Evolutionary conservation across 1,284 basidiomycete species (phyloP).

Genomic region (Melampsora americana): DNA sequence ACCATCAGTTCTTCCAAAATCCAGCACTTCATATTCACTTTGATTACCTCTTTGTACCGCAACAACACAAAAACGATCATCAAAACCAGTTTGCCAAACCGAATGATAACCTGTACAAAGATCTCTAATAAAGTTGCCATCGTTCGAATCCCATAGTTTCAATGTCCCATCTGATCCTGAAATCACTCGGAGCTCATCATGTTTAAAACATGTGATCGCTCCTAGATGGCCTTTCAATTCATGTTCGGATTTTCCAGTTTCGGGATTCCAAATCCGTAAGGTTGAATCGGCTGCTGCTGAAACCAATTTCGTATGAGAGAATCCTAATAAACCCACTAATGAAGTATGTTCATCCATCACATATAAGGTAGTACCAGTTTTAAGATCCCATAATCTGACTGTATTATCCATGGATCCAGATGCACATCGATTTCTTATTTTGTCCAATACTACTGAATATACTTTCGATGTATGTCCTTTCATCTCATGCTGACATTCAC

Average conservation of each 20-base stretch:
- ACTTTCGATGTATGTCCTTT: constrained; percentile 83
- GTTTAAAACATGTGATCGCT: constrained; percentile 94
- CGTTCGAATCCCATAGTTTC: constrained; percentile 90
- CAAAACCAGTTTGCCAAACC: constrained; percentile 93
- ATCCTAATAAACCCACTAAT: constrained; percentile 52
- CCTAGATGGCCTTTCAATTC: constrained; percentile 81
- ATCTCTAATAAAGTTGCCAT: constrained; percentile 77
- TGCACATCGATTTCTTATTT: constrained; percentile 71
- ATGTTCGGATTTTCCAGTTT: constrained; percentile 71
- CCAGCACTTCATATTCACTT: constrained; percentile 33
- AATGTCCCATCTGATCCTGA: constrained; percentile 90
- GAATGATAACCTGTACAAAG: constrained; percentile 80
- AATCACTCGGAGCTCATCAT: constrained; percentile 91
- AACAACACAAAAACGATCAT: constrained; percentile 84
- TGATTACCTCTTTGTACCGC: constrained; percentile 57
- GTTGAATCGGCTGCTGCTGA: constrained; percentile 92
- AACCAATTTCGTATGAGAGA: constrained; percentile 79
- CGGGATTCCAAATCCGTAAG: constrained; percentile 84
- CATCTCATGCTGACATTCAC: constrained; percentile 73
- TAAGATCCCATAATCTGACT: constrained; percentile 84
- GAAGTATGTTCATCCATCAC: constrained; percentile 59
- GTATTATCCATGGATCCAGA: constrained; percentile 96
- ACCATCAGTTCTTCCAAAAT: constrained; percentile 39
- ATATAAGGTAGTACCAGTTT: constrained; percentile 72
- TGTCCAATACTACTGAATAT: constrained; percentile 68